These are phyloP conservation scores for Pythium phragmiticola DNA, from an alignment of 352 stramenopile species.

Conservation along the genomic window DNA sequence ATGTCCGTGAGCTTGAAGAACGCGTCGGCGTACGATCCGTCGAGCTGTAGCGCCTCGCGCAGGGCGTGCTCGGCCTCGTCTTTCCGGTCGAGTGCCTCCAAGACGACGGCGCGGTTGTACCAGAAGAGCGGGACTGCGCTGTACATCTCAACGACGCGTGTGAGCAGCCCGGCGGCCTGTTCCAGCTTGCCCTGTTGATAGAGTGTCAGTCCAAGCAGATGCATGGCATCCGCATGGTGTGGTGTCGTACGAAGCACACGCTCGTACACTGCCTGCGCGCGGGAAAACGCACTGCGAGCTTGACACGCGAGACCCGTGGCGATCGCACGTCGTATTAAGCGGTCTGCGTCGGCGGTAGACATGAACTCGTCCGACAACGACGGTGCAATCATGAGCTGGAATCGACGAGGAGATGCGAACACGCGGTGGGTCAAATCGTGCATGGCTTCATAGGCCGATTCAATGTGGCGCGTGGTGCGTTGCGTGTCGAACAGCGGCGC, in stretches of 20 bases:
- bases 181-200: constrained; percentile 20
- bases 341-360: constrained; percentile 2
- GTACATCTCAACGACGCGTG: constrained; percentile 16
- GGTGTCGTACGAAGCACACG: constrained; percentile 35
- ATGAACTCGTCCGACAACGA: constrained; percentile 4
- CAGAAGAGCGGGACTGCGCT: constrained; percentile 12
- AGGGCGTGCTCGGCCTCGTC: constrained; percentile 17
- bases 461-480: constrained; percentile 56
- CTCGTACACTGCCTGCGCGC: constrained; percentile 40
- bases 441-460: constrained; percentile 66
- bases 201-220: constrained; percentile 42
- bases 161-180: constrained; percentile 28
- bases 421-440: constrained; percentile 47
- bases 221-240: constrained; percentile 36
- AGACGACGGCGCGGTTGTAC: constrained; percentile 26
- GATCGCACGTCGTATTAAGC: constrained; percentile 22
- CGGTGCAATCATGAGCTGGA: constrained; percentile 50
- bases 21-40: constrained; percentile 22
- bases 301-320: constrained; percentile 35
- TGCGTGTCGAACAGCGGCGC: constrained; percentile 77
- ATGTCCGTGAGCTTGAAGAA: constrained; percentile 36
- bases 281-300: constrained; percentile 16
- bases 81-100: not conserved
- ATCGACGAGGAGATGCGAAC: not conserved
- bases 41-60: constrained; percentile 19